phyloP scores from a whole-genome alignment of 2,329 filamentous ascomycete species.

The Zasmidium angulare region DNA sequence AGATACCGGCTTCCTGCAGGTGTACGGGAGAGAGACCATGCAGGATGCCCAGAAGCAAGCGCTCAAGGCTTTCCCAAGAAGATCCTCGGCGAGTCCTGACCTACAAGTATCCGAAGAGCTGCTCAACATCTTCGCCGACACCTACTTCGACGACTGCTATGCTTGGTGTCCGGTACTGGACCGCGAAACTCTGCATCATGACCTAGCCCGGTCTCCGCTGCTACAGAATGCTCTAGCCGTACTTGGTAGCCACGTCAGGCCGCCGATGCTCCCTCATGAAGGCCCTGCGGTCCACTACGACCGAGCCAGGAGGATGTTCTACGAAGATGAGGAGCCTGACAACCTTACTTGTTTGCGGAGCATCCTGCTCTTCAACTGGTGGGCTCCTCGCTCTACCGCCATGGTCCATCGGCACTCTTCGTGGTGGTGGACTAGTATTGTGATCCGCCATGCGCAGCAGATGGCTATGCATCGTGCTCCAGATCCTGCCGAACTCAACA shows the following conservation, averaged over 20 bases:
- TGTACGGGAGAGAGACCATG: neutral
- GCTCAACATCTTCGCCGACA: constrained; percentile 2
- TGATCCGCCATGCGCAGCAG: constrained; percentile 10
- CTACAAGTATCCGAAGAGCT: constrained; percentile 1
- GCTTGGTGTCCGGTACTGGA: constrained; percentile 8
- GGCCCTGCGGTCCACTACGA: constrained; percentile 7
- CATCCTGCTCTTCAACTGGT: constrained; percentile 12
- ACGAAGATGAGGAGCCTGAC: constrained; percentile 11
- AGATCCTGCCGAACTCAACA: neutral
- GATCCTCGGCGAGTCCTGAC: neutral
- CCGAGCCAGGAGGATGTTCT: constrained; percentile 9
- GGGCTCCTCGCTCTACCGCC: constrained; percentile 7
- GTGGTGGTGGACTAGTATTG: constrained; percentile 12
- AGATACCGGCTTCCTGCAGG: constrained; percentile 2
- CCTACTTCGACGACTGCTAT: constrained; percentile 8
- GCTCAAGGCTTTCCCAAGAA: neutral
- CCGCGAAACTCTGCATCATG: neutral
- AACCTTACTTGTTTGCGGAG: constrained; percentile 5
- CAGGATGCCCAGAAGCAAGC: constrained; percentile 4
- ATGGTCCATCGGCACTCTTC: constrained; percentile 10
- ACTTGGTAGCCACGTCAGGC: constrained; percentile 7
- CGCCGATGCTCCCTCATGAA: constrained; percentile 10
- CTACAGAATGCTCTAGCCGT: constrained; percentile 8
- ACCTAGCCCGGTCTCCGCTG: constrained; percentile 2
- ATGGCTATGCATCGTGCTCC: constrained; percentile 8